phyloP scores from a whole-genome alignment of 2,329 filamentous ascomycete species.

The Aspergillus ruber region DNA sequence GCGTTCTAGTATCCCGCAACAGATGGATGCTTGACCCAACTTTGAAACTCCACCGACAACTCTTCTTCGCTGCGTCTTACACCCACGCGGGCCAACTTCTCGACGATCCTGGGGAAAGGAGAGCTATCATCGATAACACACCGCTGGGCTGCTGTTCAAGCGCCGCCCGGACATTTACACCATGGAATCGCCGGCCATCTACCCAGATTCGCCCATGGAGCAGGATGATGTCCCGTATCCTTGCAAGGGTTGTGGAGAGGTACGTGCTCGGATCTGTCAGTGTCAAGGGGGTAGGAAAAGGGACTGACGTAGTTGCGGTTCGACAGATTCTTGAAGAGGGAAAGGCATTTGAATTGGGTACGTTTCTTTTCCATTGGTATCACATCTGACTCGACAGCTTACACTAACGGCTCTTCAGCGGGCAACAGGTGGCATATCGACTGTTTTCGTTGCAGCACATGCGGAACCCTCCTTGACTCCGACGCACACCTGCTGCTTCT shows the following conservation, averaged over 20 bases:
- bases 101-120: background rate
- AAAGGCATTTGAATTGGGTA: slow-evolving; percentile 95
- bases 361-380: slow-evolving; percentile 19
- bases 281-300: background rate
- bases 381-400: slow-evolving; percentile 7
- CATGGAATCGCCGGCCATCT: slow-evolving; percentile 52
- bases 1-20: background rate
- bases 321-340: slow-evolving; percentile 90
- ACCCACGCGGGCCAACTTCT: background rate
- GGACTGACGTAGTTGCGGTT: slow-evolving; percentile 6
- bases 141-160: background rate
- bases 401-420: slow-evolving; percentile 51
- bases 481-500: slow-evolving; percentile 95
- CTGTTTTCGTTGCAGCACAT: slow-evolving; percentile 97
- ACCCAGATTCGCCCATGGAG: slow-evolving; percentile 60
- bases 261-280: slow-evolving; percentile 34
- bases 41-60: background rate
- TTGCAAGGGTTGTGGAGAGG: slow-evolving; percentile 90
- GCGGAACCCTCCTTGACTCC: slow-evolving; percentile 90
- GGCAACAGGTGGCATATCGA: slow-evolving; percentile 98
- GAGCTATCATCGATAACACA: background rate
- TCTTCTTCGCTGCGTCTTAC: background rate
- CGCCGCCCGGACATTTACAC: background rate
- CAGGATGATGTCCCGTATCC: slow-evolving; percentile 73
- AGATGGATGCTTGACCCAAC: background rate